Percentiles rank a stretch among this genome's conserved stretches.
Evolutionary conservation across 495 filamentous ascomycete genomes (phyloP).

Genomic region (Recurvomyces mirabilis): DNA sequence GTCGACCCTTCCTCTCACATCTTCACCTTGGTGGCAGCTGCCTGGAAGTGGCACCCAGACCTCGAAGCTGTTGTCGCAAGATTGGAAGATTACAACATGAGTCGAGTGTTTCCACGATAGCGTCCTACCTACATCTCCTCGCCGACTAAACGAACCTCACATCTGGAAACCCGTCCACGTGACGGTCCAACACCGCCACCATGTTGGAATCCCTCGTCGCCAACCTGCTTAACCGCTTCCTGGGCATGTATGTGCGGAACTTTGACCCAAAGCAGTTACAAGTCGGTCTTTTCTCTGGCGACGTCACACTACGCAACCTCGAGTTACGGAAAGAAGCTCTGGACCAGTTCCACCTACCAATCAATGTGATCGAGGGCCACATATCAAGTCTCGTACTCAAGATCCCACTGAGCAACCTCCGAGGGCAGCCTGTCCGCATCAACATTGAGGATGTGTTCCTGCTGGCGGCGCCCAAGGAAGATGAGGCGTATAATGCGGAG

Average conservation of each 20-base stretch:
- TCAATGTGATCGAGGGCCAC: slow-evolving; percentile 94
- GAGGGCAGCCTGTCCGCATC: slow-evolving; percentile 86
- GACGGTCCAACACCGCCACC: slow-evolving; percentile 30
- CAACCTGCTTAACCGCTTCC: slow-evolving; percentile 91
- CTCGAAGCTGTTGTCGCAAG: too few relatives aligned
- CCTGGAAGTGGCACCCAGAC: too few relatives aligned
- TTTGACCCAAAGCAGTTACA: slow-evolving; percentile 95
- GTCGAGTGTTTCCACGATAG: too few relatives aligned
- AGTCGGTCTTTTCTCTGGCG: slow-evolving; percentile 95
- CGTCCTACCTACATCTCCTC: too few relatives aligned
- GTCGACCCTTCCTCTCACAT: too few relatives aligned
- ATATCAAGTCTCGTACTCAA: slow-evolving; percentile 78
- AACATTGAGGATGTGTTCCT: slow-evolving; percentile 95
- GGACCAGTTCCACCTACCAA: slow-evolving; percentile 86
- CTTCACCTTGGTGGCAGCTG: too few relatives aligned
- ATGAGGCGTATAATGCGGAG: slow-evolving; percentile 81
- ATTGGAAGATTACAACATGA: too few relatives aligned
- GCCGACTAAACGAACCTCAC: too few relatives aligned
- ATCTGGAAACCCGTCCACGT: slow-evolving; percentile 27
- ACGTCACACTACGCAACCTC: slow-evolving; percentile 84
- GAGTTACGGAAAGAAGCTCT: slow-evolving; percentile 88
- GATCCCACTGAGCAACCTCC: slow-evolving; percentile 93
- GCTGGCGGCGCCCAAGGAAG: slow-evolving; percentile 85
- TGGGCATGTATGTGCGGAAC: slow-evolving; percentile 99
- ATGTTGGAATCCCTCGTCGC: slow-evolving; percentile 65